phyloP scores from a whole-genome alignment of 192 early-diverging fungal species.

The Linnemannia hyalina region DNA sequence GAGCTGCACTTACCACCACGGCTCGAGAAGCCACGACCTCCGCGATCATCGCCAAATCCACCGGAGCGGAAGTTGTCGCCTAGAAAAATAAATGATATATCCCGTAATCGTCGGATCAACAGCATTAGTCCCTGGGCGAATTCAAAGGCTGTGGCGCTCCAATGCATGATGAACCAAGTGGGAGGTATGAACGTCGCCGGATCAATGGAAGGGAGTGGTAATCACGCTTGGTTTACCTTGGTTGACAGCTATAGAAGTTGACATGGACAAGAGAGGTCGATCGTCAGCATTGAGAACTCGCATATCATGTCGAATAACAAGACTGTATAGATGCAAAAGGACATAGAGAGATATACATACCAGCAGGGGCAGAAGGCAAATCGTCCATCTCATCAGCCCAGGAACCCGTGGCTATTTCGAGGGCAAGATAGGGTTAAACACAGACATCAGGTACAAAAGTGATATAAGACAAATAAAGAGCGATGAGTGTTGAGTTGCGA shows the following conservation, averaged over 20 bases:
- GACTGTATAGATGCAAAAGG: slow-evolving; percentile 12
- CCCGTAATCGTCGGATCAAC: neutral
- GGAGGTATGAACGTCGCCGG: neutral
- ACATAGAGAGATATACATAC: slow-evolving; percentile 28
- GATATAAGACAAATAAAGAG: slow-evolving; percentile 9
- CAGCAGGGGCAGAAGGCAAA: slow-evolving; percentile 89
- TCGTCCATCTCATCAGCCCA: slow-evolving; percentile 96
- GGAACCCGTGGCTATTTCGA: slow-evolving; percentile 66
- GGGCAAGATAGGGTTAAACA: neutral
- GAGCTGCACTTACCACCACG: slow-evolving; percentile 43
- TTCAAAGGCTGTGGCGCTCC: neutral
- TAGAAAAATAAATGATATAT: neutral
- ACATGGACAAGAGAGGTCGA: neutral
- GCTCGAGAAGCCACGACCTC: slow-evolving; percentile 51
- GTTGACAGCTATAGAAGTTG: slow-evolving; percentile 23
- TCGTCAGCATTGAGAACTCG: neutral
- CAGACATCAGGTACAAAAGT: neutral
- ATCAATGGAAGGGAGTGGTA: slow-evolving; percentile 8
- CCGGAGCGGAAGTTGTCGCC: slow-evolving; percentile 48
- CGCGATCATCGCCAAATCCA: slow-evolving; percentile 46
- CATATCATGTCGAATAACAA: neutral
- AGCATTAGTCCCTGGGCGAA: neutral
- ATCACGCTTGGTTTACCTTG: slow-evolving; percentile 30
- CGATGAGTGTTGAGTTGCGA: neutral
- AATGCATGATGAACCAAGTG: neutral